Base-by-base conservation (phyloP, 768 basidiomycete genomes). In the Ephemerocybe angulata region DNA sequence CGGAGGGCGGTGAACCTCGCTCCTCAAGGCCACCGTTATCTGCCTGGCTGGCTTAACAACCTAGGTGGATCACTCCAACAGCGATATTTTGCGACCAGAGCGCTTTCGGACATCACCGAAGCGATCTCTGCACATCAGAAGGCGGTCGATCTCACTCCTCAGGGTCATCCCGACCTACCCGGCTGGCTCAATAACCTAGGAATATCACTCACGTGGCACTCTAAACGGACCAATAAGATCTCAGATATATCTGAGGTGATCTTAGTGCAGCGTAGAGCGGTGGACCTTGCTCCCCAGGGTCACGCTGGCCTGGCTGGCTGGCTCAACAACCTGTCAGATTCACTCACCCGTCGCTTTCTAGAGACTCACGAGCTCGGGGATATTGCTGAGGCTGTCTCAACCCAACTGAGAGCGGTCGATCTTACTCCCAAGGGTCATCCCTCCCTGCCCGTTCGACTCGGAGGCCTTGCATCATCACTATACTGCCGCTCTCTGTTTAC, bases 81-180 rank as follows among this genome's bases (percentile, higher is more conserved):
- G 27, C 63, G 63, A 13, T 73, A 65, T 57, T 55, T 58, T 28
- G 25, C 58, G 33, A 56, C 52, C 2, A 55, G 58, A 19, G 54
- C 62, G n/a, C 30, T 58, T 4, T 50, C 29, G 17, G 70, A 72
- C 51, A 44, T 59, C 15, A 22, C 37, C 28, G 55, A 57, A 24
- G 49, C 55, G 8, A 57, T 63, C 35, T 27, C 22, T 7, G 11
- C 22, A 38, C 48, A 22, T 11, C 52, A 49, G 15, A 29, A 43
- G 38, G 46, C 58, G 22, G 31, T 51, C 24, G 21, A 38, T 17
- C 58, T 56, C 50, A 47, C 50, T 24, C 43, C 43, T 5, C 13
- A 22, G 10, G 43, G 25, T 27, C 19, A 46, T 46, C 21, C 43
- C 12, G 25, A 46, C 21, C 19, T 46, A 4, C 43, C 43, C 27